Evolutionary conservation across 1,139 yeast genomes (phyloP).

Genomic region (Yamadazyma spencermartinsiae): DNA sequence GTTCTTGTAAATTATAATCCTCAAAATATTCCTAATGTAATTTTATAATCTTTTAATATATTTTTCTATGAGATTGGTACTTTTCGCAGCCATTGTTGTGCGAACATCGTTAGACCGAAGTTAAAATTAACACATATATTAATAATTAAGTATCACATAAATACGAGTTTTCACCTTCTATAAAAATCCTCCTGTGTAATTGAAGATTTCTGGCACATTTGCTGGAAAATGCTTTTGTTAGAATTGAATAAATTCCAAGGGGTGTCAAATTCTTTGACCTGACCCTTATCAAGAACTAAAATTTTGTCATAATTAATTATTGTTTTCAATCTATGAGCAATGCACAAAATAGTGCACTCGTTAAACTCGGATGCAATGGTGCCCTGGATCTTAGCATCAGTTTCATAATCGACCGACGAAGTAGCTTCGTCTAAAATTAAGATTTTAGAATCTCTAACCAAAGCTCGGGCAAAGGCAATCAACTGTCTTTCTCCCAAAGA

Average conservation of each 20-base stretch:
- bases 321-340: slow-evolving; percentile 57
- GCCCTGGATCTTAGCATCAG: slow-evolving; percentile 51
- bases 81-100: neutral
- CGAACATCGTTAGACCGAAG: too few relatives aligned
- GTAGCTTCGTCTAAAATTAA: slow-evolving; percentile 59
- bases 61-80: neutral
- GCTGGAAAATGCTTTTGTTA: slow-evolving; percentile 36
- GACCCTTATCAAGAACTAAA: slow-evolving; percentile 53
- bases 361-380: slow-evolving; percentile 47
- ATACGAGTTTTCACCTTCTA: slow-evolving; percentile 1
- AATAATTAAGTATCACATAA: neutral
- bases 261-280: slow-evolving; percentile 47
- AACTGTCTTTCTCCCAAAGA: slow-evolving; percentile 58
- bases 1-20: too few relatives aligned
- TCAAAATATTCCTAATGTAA: neutral
- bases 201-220: slow-evolving; percentile 42
- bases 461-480: slow-evolving; percentile 53
- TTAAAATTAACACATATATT: neutral
- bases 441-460: slow-evolving; percentile 50
- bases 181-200: slow-evolving; percentile 13
- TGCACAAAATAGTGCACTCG: slow-evolving; percentile 52
- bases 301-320: slow-evolving; percentile 52
- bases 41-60: too few relatives aligned
- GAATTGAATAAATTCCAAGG: slow-evolving; percentile 41
- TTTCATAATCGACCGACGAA: slow-evolving; percentile 56